Evolutionary conservation across 2,329 filamentous ascomycete species (phyloP).

Genomic region (Graphilbum sp.): DNA sequence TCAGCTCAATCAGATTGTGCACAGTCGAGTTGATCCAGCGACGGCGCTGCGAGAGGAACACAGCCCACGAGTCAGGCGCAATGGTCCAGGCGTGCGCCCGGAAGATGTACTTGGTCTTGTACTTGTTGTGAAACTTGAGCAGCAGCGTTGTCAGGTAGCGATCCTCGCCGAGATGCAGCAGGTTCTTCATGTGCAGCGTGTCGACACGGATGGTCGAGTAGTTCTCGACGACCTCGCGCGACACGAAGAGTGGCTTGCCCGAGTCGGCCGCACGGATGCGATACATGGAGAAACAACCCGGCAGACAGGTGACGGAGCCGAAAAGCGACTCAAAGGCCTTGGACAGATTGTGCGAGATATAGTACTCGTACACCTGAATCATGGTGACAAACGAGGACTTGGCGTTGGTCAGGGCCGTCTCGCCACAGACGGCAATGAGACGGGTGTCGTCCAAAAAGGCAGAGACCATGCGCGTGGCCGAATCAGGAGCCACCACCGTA

Average conservation of each 20-base stretch:
- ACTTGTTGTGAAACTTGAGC: slow-evolving; percentile 79
- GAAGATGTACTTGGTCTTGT: slow-evolving; percentile 97
- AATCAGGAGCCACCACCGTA: slow-evolving; percentile 80
- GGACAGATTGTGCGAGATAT: slow-evolving; percentile 90
- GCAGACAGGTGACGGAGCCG: slow-evolving; percentile 91
- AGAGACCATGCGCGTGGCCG: slow-evolving; percentile 81
- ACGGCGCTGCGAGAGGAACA: slow-evolving; percentile 95
- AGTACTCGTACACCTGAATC: slow-evolving; percentile 99
- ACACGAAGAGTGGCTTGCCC: slow-evolving; percentile 92
- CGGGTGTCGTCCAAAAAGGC: slow-evolving; percentile 83
- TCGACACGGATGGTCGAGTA: slow-evolving; percentile 93
- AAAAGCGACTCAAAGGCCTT: slow-evolving; percentile 98
- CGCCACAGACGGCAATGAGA: slow-evolving; percentile 86
- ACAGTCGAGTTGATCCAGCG: slow-evolving; percentile 99
- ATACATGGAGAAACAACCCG: slow-evolving; percentile 99
- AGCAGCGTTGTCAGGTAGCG: slow-evolving; percentile 90
- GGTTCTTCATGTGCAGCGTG: slow-evolving; percentile 96
- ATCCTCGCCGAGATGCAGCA: slow-evolving; percentile 93
- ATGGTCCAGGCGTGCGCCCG: slow-evolving; percentile 91
- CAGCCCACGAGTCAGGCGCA: slow-evolving; percentile 80
- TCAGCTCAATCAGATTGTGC: slow-evolving; percentile 91
- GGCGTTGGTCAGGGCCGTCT: slow-evolving; percentile 83
- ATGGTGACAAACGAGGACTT: slow-evolving; percentile 91
- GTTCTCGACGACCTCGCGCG: slow-evolving; percentile 70
- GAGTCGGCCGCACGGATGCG: slow-evolving; percentile 86